Percentiles rank a stretch among this genome's conserved stretches.
phyloP scores from a whole-genome alignment of 495 filamentous ascomycete genomes.

The Xylaria bambusicola region DNA sequence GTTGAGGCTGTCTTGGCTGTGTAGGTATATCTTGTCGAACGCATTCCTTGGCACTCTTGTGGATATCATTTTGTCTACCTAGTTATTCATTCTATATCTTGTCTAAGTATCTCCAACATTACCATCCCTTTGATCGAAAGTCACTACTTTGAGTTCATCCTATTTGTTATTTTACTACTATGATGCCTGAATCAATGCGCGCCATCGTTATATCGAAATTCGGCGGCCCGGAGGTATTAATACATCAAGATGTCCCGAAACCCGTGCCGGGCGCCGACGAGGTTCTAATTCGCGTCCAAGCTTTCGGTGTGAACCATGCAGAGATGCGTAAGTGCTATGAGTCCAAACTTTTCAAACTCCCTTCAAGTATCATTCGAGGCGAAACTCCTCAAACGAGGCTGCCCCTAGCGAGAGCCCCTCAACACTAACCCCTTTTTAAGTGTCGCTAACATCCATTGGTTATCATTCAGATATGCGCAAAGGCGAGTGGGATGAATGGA shows the following conservation, averaged over 20 bases:
- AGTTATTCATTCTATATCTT: no score
- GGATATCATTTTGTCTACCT: no score
- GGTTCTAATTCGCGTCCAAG: slow-evolving; percentile 42
- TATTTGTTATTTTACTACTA: no score
- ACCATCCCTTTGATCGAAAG: neutral
- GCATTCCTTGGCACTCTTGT: neutral
- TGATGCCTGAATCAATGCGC: slow-evolving; percentile 42
- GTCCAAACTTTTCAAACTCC: neutral
- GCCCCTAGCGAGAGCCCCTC: no score
- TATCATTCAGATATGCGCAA: slow-evolving; percentile 43
- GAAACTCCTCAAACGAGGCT: neutral
- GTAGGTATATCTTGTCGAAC: no score
- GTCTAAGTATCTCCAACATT: no score
- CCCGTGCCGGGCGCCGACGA: slow-evolving; percentile 35
- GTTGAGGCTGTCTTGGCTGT: neutral
- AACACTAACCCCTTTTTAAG: neutral
- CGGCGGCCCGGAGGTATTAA: slow-evolving; percentile 41
- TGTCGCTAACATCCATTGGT: neutral
- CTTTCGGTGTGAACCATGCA: slow-evolving; percentile 54
- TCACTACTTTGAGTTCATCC: neutral
- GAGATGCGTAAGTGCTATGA: slow-evolving; percentile 41
- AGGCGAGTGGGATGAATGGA: slow-evolving; percentile 53
- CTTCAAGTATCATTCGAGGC: neutral
- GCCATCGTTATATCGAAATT: slow-evolving; percentile 46
- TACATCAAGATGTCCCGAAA: slow-evolving; percentile 36